Percentiles rank a stretch among this genome's conserved stretches.
Conservation (phyloP, 306 rosid species). For the Amphicarpaea edgeworthii region DNA sequence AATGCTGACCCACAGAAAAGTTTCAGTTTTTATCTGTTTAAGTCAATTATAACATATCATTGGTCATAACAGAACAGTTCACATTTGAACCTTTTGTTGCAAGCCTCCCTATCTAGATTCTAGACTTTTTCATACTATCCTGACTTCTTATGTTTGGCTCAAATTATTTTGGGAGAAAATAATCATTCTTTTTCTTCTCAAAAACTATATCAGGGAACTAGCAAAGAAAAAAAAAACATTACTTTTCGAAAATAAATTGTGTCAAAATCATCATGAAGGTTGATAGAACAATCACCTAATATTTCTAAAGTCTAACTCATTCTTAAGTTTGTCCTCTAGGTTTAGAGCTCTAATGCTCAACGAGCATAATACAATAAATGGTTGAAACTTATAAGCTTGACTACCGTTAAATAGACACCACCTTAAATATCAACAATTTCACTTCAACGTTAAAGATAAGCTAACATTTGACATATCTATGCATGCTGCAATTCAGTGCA, state of each 20-base stretch:
- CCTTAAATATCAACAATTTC: not conserved
- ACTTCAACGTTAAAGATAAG: conserved; percentile 2
- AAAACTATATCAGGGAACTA: not conserved
- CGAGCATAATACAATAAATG: not conserved
- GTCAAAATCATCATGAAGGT: conserved; percentile 19
- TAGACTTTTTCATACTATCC: not conserved
- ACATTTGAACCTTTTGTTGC: conserved; percentile 7
- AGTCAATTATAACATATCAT: not conserved
- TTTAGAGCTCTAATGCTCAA: not conserved
- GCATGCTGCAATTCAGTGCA: not conserved
- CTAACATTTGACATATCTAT: conserved; percentile 11
- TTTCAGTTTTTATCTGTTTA: not conserved
- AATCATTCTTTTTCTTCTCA: not conserved
- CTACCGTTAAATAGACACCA: not conserved
- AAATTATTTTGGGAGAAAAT: conserved; percentile 2
- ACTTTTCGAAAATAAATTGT: not conserved
- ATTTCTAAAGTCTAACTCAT: not conserved
- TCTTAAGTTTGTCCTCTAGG: not conserved
- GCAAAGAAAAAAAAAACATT: not conserved
- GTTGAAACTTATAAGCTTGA: not conserved
- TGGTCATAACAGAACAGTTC: not conserved
- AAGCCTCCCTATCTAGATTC: not conserved
- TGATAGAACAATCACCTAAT: not conserved
- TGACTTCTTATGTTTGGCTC: not conserved
- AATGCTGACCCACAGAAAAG: not conserved